Conservation (phyloP, 176 grass and related monocot species). For the Cenchrus fungigraminus region DNA sequence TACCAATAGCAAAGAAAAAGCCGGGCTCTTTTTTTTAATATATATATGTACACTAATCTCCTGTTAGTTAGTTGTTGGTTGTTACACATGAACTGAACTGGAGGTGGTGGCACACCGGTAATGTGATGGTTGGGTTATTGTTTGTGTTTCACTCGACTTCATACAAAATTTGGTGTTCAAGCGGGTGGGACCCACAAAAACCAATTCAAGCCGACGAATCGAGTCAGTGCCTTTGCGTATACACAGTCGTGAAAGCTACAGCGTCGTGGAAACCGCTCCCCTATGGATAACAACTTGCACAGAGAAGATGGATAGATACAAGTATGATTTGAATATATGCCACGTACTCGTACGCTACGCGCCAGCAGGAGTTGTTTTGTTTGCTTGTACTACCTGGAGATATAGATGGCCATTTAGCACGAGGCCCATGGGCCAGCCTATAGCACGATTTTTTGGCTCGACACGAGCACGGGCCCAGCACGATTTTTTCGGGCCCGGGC, state of each 20-base stretch:
- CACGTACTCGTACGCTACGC: not conserved
- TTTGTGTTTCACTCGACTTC: not conserved
- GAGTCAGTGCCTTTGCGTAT: conserved; percentile 16
- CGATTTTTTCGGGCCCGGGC: no score
- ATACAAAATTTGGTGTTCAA: no score
- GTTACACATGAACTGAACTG: not conserved
- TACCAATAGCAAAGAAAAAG: conserved; percentile 9
- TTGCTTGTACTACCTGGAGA: not conserved
- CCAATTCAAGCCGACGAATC: not conserved
- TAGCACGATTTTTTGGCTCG: no score
- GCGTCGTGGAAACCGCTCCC: not conserved
- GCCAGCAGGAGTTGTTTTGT: not conserved
- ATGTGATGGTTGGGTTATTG: not conserved
- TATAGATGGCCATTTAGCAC: no score
- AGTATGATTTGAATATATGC: not conserved
- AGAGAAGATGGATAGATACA: not conserved
- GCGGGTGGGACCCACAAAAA: no score
- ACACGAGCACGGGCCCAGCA: no score
- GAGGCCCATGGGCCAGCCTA: no score
- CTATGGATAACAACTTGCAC: not conserved
- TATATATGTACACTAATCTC: not conserved
- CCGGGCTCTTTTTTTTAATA: not conserved
- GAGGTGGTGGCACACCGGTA: no score
- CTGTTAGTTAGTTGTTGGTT: not conserved
- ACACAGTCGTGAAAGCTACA: conserved; percentile 32